Percentiles rank a stretch among this genome's conserved stretches.
phyloP scores from a whole-genome alignment of 2,329 filamentous ascomycete species.

The Fusarium nygamai region DNA sequence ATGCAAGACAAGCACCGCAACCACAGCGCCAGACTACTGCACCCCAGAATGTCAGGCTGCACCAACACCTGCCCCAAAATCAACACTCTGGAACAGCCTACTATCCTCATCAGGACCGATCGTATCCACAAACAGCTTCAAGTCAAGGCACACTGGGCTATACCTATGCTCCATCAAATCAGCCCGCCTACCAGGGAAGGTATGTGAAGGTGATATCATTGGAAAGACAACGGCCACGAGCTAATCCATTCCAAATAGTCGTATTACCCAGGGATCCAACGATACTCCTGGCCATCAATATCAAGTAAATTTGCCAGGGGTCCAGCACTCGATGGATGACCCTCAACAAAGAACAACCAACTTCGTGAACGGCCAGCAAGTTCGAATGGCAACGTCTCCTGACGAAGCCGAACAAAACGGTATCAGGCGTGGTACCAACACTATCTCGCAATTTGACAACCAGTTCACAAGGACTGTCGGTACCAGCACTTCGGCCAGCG shows the following conservation, averaged over 20 bases:
- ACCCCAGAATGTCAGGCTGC: not conserved
- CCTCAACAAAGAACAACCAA: not conserved
- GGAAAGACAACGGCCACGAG: not conserved
- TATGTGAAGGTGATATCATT: not conserved
- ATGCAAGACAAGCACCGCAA: not conserved
- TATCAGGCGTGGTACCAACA: not conserved
- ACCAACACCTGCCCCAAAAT: not conserved
- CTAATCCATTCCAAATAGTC: constrained; percentile 3
- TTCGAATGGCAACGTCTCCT: not conserved
- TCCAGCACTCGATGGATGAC: not conserved
- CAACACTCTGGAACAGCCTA: not conserved
- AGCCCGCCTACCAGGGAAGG: constrained; percentile 24
- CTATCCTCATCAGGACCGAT: not conserved
- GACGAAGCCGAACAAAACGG: not conserved
- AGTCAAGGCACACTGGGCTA: not conserved
- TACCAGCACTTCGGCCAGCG: not conserved
- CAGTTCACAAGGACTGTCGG: not conserved
- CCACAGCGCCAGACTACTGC: not conserved
- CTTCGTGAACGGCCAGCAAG: not conserved
- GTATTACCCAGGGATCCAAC: not conserved
- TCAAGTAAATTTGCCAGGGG: constrained; percentile 1
- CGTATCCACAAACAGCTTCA: not conserved
- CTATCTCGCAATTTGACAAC: constrained; percentile 5
- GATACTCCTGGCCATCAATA: not conserved
- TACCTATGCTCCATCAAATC: not conserved